These are phyloP conservation scores for Nemania sp. DNA, from an alignment of 2,329 filamentous ascomycete genomes.

Conservation along the genomic window DNA sequence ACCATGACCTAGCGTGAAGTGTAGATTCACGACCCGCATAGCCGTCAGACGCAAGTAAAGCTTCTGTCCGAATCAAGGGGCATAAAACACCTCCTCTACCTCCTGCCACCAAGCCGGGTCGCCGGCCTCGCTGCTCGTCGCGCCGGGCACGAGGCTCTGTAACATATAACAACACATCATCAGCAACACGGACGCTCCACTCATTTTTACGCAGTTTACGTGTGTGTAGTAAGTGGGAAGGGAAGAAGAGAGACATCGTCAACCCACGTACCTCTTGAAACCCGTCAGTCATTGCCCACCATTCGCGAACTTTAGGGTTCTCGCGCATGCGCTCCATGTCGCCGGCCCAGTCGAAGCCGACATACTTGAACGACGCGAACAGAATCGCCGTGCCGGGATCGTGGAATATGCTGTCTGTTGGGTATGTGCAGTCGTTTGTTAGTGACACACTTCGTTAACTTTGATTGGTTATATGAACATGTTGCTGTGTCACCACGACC, in stretches of 20 bases:
- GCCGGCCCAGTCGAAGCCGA: conserved; percentile 70
- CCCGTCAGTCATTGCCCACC: conserved; percentile 80
- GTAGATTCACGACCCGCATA: background rate
- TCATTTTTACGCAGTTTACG: too few relatives aligned
- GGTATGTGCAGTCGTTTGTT: background rate
- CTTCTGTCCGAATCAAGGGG: conserved; percentile 43
- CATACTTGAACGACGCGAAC: conserved; percentile 78
- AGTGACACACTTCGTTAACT: background rate
- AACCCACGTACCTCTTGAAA: conserved; percentile 64
- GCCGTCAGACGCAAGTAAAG: background rate
- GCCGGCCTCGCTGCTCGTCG: conserved; percentile 60
- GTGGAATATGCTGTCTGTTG: conserved; percentile 71
- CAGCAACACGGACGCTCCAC: too few relatives aligned
- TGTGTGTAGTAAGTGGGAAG: too few relatives aligned
- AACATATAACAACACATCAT: too few relatives aligned
- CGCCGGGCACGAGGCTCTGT: conserved; percentile 57
- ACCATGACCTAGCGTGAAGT: too few relatives aligned
- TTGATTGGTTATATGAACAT: too few relatives aligned
- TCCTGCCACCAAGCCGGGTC: conserved; percentile 70
- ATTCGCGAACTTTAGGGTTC: conserved; percentile 73
- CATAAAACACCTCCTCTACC: conserved; percentile 70
- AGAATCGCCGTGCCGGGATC: conserved; percentile 65
- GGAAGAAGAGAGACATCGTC: too few relatives aligned
- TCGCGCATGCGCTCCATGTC: conserved; percentile 78
- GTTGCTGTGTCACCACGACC: too few relatives aligned